Evolutionary conservation across 768 basidiomycete genomes (phyloP), one percentile per base, ranked within the genome.

Genomic region (Macrolepiota albuminosa): DNA sequence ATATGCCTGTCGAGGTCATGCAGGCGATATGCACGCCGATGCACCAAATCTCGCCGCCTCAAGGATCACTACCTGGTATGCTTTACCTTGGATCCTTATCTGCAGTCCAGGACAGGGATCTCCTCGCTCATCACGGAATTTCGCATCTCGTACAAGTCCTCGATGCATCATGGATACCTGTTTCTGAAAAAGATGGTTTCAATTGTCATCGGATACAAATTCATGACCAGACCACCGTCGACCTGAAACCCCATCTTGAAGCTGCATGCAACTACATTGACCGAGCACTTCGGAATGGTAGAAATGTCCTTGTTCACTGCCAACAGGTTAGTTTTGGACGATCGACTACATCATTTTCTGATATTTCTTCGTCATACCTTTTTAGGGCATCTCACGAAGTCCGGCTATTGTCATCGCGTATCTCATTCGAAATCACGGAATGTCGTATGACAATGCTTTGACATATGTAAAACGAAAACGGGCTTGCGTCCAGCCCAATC

Each of bases 1-100:
- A 78, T 57, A 75, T 91, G 61, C 79, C 88, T 13, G 82, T 84
- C 33, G 89, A 90, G 66, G 87, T 91, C 52, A 84, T 88, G 80
- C 86, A 89, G 70, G 86, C 89, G 7, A 89, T 91, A 85, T 90
- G 88, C 75, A 91, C 89, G 0, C 89, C 89, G 0, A 90, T 91
- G 89, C 89, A 91, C 73, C 80, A 81, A 63, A 83, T 91, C 67
- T 76, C 89, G 13, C 59, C 78, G 0, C 78, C 81, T 14, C 68
- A 70, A 18, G 60, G 65, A 5, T 64, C 68, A 46, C 55, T 64
- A 29, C 66, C 70, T 3, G 89, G 89, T 49, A 74, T 78, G 0
- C 85, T 91, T 58, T 91, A 84, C 72, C 78, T 91, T 55, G 89
- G 85, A 46, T 85, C 84, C 58, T 74, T 86, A 67, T 74, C 78